Conservation (phyloP, 768 basidiomycete genomes). For the Hericium coralloides region DNA sequence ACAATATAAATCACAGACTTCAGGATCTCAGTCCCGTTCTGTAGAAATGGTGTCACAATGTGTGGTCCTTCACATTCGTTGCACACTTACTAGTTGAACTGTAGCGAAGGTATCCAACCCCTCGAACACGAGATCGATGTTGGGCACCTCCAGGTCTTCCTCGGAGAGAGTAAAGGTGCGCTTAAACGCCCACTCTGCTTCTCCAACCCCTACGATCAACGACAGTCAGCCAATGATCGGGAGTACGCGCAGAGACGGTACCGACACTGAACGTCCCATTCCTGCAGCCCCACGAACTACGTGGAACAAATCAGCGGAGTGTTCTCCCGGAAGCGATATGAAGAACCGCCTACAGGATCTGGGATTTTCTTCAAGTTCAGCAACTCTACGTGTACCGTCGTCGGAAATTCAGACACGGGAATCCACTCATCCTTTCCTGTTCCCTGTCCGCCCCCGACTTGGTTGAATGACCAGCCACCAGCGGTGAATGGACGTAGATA, state of each 20-base stretch:
- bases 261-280: conserved; percentile 89
- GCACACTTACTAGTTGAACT: conserved; percentile 50
- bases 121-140: conserved; percentile 77
- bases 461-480: conserved; percentile 58
- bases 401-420: conserved; percentile 58
- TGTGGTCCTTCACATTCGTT: too few species aligned
- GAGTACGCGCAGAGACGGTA: neutral
- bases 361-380: conserved; percentile 64
- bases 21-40: conserved; percentile 72
- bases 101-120: conserved; percentile 85
- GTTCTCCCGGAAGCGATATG: neutral
- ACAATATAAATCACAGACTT: conserved; percentile 30
- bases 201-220: conserved; percentile 67
- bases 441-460: conserved; percentile 51
- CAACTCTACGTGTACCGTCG: conserved; percentile 82
- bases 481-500: neutral
- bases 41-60: neutral
- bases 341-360: conserved; percentile 53
- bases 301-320: conserved; percentile 4
- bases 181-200: conserved; percentile 79
- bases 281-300: conserved; percentile 69
- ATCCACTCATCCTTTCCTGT: conserved; percentile 56
- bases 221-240: neutral
- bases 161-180: conserved; percentile 47
- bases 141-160: conserved; percentile 33